Conservation (phyloP, 768 basidiomycete species). For the Fomitopsis serialis region DNA sequence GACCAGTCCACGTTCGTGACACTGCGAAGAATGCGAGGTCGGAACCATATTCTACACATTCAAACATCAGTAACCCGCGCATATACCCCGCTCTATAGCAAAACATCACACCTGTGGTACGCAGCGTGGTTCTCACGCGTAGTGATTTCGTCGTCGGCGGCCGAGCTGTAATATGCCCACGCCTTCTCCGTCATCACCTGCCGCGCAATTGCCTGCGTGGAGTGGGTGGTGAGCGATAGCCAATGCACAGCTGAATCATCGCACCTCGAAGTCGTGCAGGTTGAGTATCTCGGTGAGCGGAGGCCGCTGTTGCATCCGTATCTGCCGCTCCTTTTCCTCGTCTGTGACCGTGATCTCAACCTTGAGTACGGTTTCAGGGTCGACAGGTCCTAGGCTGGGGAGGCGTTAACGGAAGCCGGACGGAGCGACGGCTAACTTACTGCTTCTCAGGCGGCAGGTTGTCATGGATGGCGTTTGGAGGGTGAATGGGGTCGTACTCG, state of each 20-base stretch:
- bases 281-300: conserved; percentile 78
- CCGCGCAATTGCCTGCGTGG: conserved; percentile 70
- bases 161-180: conserved; percentile 95
- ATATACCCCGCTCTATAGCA: neutral
- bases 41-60: conserved; percentile 22
- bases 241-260: conserved; percentile 4
- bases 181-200: conserved; percentile 78
- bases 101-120: conserved; percentile 62
- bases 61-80: neutral
- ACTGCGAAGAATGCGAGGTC: conserved; percentile 52
- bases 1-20: conserved; percentile 84
- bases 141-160: conserved; percentile 92
- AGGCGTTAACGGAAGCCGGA: neutral
- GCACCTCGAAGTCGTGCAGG: conserved; percentile 89
- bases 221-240: conserved; percentile 2
- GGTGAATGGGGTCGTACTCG: conserved; percentile 88
- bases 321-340: conserved; percentile 57
- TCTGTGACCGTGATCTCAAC: conserved; percentile 56
- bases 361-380: conserved; percentile 58
- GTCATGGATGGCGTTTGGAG: conserved; percentile 71
- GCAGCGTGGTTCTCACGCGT: conserved; percentile 85
- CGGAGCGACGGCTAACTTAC: conserved; percentile 10
- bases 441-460: conserved; percentile 84
- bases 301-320: conserved; percentile 57
- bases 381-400: conserved; percentile 58